phyloP scores from a whole-genome alignment of 2,329 filamentous ascomycete genomes.

The Microascus cirrosus region DNA sequence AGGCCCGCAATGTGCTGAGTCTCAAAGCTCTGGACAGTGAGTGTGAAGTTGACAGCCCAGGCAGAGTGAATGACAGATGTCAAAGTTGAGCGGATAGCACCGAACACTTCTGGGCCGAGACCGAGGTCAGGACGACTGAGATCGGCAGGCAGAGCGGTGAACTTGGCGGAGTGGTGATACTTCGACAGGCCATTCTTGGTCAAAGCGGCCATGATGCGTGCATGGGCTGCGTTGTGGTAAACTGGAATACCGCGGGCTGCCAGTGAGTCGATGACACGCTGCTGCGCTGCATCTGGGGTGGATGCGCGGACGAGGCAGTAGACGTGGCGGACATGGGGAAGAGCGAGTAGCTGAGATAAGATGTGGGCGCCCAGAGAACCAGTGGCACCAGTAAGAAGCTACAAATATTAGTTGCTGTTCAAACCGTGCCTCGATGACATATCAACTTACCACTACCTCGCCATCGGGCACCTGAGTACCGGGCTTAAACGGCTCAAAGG shows the following conservation, averaged over 20 bases:
- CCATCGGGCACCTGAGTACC: neutral
- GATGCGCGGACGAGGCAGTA: constrained; percentile 37
- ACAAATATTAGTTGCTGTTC: neutral
- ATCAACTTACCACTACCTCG: constrained; percentile 8
- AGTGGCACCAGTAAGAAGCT: constrained; percentile 48
- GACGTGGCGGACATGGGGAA: constrained; percentile 41
- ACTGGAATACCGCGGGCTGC: constrained; percentile 18
- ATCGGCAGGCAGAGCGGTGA: constrained; percentile 21
- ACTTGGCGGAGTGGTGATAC: neutral
- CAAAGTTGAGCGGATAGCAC: constrained; percentile 17
- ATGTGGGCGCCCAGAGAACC: constrained; percentile 50
- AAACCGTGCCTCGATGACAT: neutral
- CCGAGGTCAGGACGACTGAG: constrained; percentile 28
- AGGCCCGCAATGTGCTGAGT: constrained; percentile 28
- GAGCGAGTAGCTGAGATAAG: constrained; percentile 43
- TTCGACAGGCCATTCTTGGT: constrained; percentile 13
- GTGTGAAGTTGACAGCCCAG: constrained; percentile 45
- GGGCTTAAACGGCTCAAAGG: neutral
- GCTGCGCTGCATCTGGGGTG: constrained; percentile 16
- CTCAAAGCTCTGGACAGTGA: constrained; percentile 35
- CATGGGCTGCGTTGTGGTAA: neutral
- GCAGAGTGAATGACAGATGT: constrained; percentile 36
- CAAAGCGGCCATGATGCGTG: constrained; percentile 14
- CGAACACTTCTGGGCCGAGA: constrained; percentile 15
- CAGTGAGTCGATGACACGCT: constrained; percentile 17